Conservation (phyloP, 805 yeast genomes). For the Ogataea methylovora region DNA sequence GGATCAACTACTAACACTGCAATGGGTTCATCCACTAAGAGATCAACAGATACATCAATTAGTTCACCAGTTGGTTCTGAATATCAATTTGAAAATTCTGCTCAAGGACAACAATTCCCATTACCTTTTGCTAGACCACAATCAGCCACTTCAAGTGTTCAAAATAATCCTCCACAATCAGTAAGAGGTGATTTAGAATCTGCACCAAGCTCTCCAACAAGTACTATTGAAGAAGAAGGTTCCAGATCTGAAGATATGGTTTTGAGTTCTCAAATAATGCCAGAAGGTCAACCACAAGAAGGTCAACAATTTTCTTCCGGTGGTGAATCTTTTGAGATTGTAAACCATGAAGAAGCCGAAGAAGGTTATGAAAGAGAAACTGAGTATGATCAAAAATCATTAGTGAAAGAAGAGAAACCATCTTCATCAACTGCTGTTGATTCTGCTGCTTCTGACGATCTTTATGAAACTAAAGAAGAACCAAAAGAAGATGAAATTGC, state of each 20-base stretch:
- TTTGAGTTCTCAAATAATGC: constrained; percentile 21
- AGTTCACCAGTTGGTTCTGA: constrained; percentile 44
- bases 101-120: constrained; percentile 16
- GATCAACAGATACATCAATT: constrained; percentile 33
- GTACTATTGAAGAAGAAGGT: constrained; percentile 24
- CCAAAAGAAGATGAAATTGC: background rate
- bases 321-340: constrained; percentile 47
- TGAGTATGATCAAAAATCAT: background rate
- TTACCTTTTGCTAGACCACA: constrained; percentile 54
- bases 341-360: constrained; percentile 38
- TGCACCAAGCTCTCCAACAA: constrained; percentile 30
- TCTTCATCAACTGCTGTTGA: constrained; percentile 15
- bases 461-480: background rate
- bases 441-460: constrained; percentile 18
- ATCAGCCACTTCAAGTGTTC: constrained; percentile 83
- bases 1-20: constrained; percentile 16
- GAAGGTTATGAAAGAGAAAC: constrained; percentile 1
- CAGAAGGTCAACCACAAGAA: constrained; percentile 19
- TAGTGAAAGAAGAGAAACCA: constrained; percentile 1
- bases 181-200: constrained; percentile 70
- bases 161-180: constrained; percentile 85
- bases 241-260: constrained; percentile 13
- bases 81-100: constrained; percentile 31
- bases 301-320: constrained; percentile 37
- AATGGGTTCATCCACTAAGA: constrained; percentile 12